A percentile compares a stretch with the other conserved stretches of the same genome.
These are phyloP conservation scores for Quercus berberidifolia DNA, from an alignment of 306 rosid genomes.

Conservation along the genomic window DNA sequence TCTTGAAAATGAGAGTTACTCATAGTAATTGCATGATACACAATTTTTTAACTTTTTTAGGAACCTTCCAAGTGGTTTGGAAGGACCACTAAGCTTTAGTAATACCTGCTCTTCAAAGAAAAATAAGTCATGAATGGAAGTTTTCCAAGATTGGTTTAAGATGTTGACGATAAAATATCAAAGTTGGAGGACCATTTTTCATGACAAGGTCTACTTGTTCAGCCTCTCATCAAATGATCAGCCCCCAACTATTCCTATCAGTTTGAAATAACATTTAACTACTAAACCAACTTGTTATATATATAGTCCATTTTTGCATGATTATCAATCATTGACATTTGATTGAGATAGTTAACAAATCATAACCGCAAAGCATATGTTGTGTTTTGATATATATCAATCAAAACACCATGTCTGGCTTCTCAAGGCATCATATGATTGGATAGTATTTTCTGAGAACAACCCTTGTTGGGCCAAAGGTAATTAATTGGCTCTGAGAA, in stretches of 20 bases:
- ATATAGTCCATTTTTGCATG: not conserved
- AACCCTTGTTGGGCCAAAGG: not conserved
- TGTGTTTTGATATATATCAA: too few species aligned
- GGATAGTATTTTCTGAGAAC: too few species aligned
- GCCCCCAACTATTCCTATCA: not conserved
- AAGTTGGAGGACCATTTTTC: slow-evolving; percentile 3
- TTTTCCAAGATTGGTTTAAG: slow-evolving; percentile 7
- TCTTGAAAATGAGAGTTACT: not conserved
- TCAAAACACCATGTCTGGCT: too few species aligned
- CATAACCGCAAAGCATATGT: too few species aligned
- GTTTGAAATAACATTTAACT: not conserved
- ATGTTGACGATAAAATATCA: slow-evolving; percentile 2
- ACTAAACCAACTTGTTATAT: not conserved
- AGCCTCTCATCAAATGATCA: not conserved
- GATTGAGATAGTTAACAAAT: too few species aligned
- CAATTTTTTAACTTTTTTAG: not conserved
- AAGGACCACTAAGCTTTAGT: slow-evolving; percentile 34
- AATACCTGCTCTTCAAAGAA: slow-evolving; percentile 5
- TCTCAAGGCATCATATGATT: too few species aligned
- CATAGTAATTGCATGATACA: too few species aligned
- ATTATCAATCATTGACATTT: not conserved
- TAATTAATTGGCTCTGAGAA: not conserved
- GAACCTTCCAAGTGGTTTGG: slow-evolving; percentile 6
- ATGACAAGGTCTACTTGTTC: not conserved
- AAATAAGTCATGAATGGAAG: not conserved